A percentile compares a stretch with the other conserved stretches of the same genome.
Evolutionary conservation across 202 grass and related monocot genomes (phyloP).

Genomic region (Sporobolus alterniflorus): DNA sequence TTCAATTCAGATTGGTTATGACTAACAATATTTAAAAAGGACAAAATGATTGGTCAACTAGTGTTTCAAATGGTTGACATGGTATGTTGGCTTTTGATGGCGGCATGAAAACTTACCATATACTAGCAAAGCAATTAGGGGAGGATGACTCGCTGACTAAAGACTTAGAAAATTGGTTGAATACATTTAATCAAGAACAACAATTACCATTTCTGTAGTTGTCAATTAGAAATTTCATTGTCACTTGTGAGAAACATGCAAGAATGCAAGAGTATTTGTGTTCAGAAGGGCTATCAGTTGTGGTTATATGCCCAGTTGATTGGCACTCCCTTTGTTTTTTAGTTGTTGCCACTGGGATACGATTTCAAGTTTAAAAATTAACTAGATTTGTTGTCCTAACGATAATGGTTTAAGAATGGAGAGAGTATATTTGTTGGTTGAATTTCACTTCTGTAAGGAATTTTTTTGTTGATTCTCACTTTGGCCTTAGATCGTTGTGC

Average conservation of each 20-base stretch:
- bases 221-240: not conserved
- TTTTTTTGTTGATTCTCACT: not conserved
- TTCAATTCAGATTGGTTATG: constrained; percentile 82
- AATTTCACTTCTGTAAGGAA: not conserved
- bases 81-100: constrained; percentile 27
- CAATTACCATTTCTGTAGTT: constrained; percentile 58
- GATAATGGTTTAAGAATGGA: no score
- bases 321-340: no score
- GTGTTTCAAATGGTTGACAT: not conserved
- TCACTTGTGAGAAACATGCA: not conserved
- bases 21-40: not conserved
- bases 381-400: no score
- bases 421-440: not conserved
- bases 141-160: constrained; percentile 83
- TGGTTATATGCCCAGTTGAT: not conserved
- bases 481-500: not conserved
- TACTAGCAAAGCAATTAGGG: constrained; percentile 90
- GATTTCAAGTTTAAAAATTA: no score
- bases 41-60: not conserved
- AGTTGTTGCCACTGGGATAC: no score
- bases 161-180: constrained; percentile 96
- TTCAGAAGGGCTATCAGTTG: not conserved
- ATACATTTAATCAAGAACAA: constrained; percentile 82
- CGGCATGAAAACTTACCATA: constrained; percentile 98
- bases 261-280: not conserved